Evolutionary conservation across 352 stramenopile genomes (phyloP).

Genomic region (Phytophthora multivora): DNA sequence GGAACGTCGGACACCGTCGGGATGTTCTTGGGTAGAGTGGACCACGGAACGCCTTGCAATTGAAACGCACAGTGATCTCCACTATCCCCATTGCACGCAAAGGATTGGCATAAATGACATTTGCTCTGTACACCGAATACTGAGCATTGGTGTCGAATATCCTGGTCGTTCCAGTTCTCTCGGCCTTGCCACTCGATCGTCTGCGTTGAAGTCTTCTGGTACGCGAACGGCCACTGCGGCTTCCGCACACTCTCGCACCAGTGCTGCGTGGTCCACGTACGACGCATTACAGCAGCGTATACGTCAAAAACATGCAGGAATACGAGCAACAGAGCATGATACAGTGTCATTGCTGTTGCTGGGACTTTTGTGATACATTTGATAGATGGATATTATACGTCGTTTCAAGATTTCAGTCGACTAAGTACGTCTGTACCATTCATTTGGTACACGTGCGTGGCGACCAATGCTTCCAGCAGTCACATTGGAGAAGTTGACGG

Average conservation of each 20-base stretch:
- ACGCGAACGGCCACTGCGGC: slow-evolving; percentile 94
- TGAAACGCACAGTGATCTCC: slow-evolving; percentile 86
- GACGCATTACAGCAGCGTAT: slow-evolving; percentile 72
- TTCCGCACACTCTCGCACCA: slow-evolving; percentile 88
- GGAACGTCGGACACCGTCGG: slow-evolving; percentile 92
- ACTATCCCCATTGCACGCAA: slow-evolving; percentile 65
- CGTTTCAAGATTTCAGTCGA: not conserved
- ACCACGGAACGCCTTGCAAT: slow-evolving; percentile 90
- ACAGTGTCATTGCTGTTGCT: slow-evolving; percentile 5
- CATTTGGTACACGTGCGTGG: not conserved
- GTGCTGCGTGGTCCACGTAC: slow-evolving; percentile 82
- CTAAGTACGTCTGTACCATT: not conserved
- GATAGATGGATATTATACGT: slow-evolving; percentile 1
- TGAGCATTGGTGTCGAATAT: slow-evolving; percentile 92
- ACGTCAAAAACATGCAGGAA: not conserved
- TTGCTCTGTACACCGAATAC: slow-evolving; percentile 91
- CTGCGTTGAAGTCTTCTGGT: slow-evolving; percentile 83
- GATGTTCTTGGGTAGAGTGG: slow-evolving; percentile 84
- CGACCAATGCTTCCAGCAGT: slow-evolving; percentile 19
- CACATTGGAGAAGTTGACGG: slow-evolving; percentile 1
- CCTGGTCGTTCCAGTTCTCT: slow-evolving; percentile 88
- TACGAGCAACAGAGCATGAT: slow-evolving; percentile 3
- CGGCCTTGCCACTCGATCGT: slow-evolving; percentile 89
- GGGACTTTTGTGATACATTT: slow-evolving; percentile 8
- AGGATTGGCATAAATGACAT: slow-evolving; percentile 93